Evolutionary conservation across 75 land plant genomes (phyloP).

Genomic region (Selaginella tamariscina): DNA sequence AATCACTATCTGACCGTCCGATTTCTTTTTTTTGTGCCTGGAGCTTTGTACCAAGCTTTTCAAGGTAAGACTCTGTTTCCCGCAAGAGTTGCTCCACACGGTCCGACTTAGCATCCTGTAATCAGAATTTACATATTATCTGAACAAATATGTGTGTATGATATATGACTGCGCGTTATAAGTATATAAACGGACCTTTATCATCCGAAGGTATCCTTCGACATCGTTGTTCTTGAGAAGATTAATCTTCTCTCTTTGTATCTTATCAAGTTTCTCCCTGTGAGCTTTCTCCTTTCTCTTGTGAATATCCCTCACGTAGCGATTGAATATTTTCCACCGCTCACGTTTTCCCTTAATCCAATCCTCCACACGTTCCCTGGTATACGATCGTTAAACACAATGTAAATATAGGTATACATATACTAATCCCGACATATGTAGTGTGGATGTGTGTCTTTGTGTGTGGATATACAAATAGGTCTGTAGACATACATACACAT

Average conservation of each 20-base stretch:
- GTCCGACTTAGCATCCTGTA: slow-evolving; percentile 96
- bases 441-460: too few relatives aligned
- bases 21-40: slow-evolving; percentile 47
- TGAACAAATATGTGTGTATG: slow-evolving; percentile 1
- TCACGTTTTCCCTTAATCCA: slow-evolving; percentile 61
- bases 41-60: slow-evolving; percentile 72
- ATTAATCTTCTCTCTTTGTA: slow-evolving; percentile 95
- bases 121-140: background rate
- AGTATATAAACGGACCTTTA: slow-evolving; percentile 37
- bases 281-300: slow-evolving; percentile 76
- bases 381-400: too few relatives aligned
- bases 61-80: slow-evolving; percentile 89
- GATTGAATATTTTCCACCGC: slow-evolving; percentile 74
- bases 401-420: too few relatives aligned
- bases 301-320: slow-evolving; percentile 75
- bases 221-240: slow-evolving; percentile 95
- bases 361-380: slow-evolving; percentile 83
- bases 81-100: slow-evolving; percentile 89
- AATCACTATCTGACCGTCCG: background rate
- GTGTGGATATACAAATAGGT: too few relatives aligned
- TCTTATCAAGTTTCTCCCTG: slow-evolving; percentile 83
- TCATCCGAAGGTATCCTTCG: slow-evolving; percentile 97
- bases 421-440: too few relatives aligned
- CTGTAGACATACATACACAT: too few relatives aligned
- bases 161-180: background rate